Base-by-base conservation (phyloP, 1,284 basidiomycete species). In the Naganishia liquefaciens region DNA sequence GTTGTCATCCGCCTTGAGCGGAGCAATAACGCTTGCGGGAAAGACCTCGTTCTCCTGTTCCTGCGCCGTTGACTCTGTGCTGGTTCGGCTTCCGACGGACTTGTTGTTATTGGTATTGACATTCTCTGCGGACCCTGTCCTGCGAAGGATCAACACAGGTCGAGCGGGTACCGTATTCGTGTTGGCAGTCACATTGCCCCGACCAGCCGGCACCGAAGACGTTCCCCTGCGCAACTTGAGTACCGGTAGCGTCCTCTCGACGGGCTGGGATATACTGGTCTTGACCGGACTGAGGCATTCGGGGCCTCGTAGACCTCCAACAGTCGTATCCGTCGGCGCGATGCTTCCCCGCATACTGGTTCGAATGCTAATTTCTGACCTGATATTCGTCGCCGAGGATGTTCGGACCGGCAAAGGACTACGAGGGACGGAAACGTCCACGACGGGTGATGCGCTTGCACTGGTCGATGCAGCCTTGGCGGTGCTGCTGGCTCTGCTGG, bases 31-130 rank as follows among this genome's bases (percentile, higher is more conserved):
- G 9, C 46, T 49, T 33, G 40, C 37, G 10, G 47, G 7, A 46
- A 40, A 25, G 2, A 13, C 57, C 17, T 49, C 46, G 11, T 60
- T 60, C 46, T 60, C 57, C 47, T 60, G 57, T 27, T 60, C 51
- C n/a, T n/a, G 30, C 27, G 19, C 28, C 13, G 10, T 13, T 6
- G 51, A 40, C 21, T 53, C 57, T 13, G 27, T 21, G 19, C 44
- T 37, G 33, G 21, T 40, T 7, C 33, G 27, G 13, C 47, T 60
- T 3, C 30, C 46, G n/a, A 33, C 15, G 30, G 37, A 42, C 13
- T 39, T 49, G 4, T 46, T 39, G 46, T 7, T 23, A n/a, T 30
- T 40, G 2, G 57, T 25, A 27, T 39, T 40, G 9, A 60, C 57
- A 17, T 60, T 60, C 5, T 23, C 46, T 7, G 46, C 57, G 13